Conservation (phyloP, 495 filamentous ascomycete genomes). For the Podospora anserina region DNA sequence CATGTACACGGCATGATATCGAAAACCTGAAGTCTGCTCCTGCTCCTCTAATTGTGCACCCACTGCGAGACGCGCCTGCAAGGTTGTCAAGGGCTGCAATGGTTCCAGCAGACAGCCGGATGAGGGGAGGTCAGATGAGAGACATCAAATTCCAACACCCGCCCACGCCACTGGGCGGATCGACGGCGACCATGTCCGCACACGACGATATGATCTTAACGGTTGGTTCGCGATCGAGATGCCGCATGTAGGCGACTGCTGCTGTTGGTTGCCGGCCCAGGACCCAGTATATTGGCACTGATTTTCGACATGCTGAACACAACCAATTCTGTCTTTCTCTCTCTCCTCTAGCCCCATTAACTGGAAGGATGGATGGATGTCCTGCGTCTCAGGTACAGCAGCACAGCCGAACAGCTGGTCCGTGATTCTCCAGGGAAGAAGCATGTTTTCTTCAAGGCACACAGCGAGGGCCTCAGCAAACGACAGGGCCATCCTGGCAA, state of each 20-base stretch:
- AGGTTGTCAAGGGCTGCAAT: constrained; percentile 20
- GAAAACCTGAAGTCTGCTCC: constrained; percentile 14
- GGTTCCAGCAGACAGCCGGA: constrained; percentile 8
- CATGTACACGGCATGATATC: constrained; percentile 12
- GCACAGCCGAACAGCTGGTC: constrained; percentile 8
- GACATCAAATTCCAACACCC: constrained; percentile 15
- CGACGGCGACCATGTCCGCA: constrained; percentile 25
- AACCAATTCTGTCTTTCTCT: not conserved
- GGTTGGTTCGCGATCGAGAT: constrained; percentile 19
- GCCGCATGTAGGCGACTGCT: constrained; percentile 18
- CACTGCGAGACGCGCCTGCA: constrained; percentile 13
- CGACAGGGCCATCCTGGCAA: constrained; percentile 1
- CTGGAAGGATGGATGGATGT: not conserved
- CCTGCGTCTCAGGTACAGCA: constrained; percentile 5
- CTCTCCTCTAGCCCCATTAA: not conserved
- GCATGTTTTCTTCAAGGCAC: not conserved
- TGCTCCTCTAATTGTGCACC: constrained; percentile 17
- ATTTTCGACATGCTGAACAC: not conserved
- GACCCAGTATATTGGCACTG: not conserved
- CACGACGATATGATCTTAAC: constrained; percentile 11
- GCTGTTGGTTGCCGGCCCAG: constrained; percentile 1
- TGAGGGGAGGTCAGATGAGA: constrained; percentile 4
- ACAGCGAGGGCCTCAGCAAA: not conserved
- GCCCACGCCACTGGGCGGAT: constrained; percentile 17
- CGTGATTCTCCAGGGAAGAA: constrained; percentile 6